Evolutionary conservation across 2,329 filamentous ascomycete genomes (phyloP).

Genomic region (Penicillium sp.): DNA sequence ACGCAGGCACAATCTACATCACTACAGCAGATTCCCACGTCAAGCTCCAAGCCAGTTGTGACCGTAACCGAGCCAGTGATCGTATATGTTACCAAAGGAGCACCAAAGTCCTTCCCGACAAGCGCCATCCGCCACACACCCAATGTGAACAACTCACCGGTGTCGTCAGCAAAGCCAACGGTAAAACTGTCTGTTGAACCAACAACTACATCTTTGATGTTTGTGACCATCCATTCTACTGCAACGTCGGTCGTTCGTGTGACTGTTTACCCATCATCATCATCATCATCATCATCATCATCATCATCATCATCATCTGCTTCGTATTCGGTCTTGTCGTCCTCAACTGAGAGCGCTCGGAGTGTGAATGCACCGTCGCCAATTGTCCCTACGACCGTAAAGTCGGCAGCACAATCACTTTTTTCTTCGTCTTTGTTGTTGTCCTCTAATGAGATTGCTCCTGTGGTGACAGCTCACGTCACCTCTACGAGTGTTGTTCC

Average conservation of each 20-base stretch:
- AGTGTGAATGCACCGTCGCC: neutral
- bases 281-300: neutral
- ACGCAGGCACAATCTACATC: neutral
- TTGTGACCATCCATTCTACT: neutral
- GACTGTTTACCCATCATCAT: neutral
- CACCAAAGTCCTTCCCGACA: neutral
- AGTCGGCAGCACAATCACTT: neutral
- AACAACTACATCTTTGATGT: neutral
- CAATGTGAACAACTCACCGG: neutral
- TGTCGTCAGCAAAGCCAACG: neutral
- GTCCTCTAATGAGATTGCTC: neutral
- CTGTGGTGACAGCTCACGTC: neutral
- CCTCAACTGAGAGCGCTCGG: neutral
- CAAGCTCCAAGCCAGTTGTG: neutral
- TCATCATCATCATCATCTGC: neutral
- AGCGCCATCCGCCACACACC: neutral
- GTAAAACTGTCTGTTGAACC: neutral
- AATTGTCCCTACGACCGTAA: neutral
- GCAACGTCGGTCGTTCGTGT: neutral
- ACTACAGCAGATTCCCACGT: neutral
- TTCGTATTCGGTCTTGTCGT: neutral
- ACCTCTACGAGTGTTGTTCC: neutral
- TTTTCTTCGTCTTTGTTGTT: neutral
- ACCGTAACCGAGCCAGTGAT: slow-evolving; percentile 3
- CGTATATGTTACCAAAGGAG: slow-evolving; percentile 1